A percentile compares a stretch with the other conserved stretches of the same genome.
These are phyloP conservation scores for Myxozyma melibiosi DNA, from an alignment of 805 yeast genomes.

Conservation along the genomic window DNA sequence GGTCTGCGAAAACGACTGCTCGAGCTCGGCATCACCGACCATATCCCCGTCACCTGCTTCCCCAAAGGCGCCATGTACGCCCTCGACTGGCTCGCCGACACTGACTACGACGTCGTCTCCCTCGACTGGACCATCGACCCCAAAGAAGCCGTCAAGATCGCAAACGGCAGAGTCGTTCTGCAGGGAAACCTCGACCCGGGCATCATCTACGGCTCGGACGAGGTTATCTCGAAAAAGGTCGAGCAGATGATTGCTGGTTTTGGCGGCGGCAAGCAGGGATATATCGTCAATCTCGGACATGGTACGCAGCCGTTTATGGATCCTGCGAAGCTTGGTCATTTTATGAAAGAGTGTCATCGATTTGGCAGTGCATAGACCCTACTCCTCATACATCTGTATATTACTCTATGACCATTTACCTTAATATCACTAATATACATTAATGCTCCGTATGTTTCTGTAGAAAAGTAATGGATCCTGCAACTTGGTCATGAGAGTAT, in stretches of 20 bases:
- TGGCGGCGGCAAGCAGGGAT: conserved; percentile 90
- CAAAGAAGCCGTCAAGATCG: conserved; percentile 73
- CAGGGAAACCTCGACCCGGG: conserved; percentile 99
- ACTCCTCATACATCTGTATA: background rate
- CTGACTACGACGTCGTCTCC: conserved; percentile 86
- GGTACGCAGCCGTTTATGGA: conserved; percentile 98
- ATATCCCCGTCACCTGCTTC: conserved; percentile 84
- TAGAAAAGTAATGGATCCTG: conserved; percentile 46
- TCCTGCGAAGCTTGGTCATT: conserved; percentile 83
- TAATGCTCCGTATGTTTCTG: conserved; percentile 62
- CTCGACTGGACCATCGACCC: conserved; percentile 92
- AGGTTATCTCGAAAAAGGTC: conserved; percentile 75
- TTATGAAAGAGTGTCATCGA: conserved; percentile 52
- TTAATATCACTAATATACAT: background rate
- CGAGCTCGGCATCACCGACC: conserved; percentile 69
- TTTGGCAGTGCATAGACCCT: conserved; percentile 17
- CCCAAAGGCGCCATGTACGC: conserved; percentile 99
- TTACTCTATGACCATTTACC: background rate
- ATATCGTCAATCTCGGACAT: conserved; percentile 94
- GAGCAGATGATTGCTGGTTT: conserved; percentile 87
- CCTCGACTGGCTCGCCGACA: conserved; percentile 74
- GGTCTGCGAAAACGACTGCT: conserved; percentile 67
- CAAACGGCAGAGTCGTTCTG: conserved; percentile 73
- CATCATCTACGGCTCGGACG: conserved; percentile 85
- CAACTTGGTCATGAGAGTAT: background rate